Percentiles rank a stretch among this genome's conserved stretches.
Conservation (phyloP, 257 asterid species). For the Nicotiana paniculata region DNA sequence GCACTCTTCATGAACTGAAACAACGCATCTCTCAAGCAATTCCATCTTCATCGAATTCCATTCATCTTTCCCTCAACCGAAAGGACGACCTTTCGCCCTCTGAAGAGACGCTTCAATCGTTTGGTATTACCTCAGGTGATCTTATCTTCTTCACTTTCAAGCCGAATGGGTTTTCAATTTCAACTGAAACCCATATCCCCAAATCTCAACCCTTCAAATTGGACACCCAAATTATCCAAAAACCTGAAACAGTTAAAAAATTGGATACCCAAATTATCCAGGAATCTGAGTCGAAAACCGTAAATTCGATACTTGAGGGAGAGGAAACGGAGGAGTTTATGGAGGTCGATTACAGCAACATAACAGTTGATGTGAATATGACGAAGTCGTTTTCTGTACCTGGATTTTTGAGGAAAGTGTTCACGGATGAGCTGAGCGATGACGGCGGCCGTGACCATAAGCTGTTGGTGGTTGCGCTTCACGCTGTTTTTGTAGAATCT, state of each 20-base stretch:
- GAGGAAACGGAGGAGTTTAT: conserved; percentile 18
- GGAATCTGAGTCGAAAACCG: conserved; percentile 12
- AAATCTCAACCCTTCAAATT: neutral
- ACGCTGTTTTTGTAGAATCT: conserved; percentile 73
- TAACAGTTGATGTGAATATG: conserved; percentile 13
- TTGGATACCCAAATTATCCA: neutral
- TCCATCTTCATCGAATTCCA: conserved; percentile 33
- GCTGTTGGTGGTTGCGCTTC: conserved; percentile 58
- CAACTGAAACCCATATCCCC: conserved; percentile 12
- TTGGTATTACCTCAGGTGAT: conserved; percentile 73
- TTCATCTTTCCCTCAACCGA: conserved; percentile 76
- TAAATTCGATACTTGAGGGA: neutral
- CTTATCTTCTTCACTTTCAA: conserved; percentile 50
- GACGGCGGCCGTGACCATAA: conserved; percentile 47
- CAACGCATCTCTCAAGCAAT: conserved; percentile 33
- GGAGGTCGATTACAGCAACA: conserved; percentile 23
- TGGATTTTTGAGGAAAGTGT: conserved; percentile 77
- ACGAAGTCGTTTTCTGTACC: conserved; percentile 64
- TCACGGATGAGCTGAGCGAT: conserved; percentile 46
- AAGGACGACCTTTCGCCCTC: conserved; percentile 50
- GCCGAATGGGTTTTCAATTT: conserved; percentile 4
- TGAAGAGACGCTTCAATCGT: conserved; percentile 41
- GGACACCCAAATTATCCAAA: neutral
- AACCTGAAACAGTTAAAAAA: neutral
- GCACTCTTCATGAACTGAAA: conserved; percentile 40